Percentiles rank a stretch among this genome's conserved stretches.
These are phyloP conservation scores for Hypoxylon sp. DNA, from an alignment of 2,329 filamentous ascomycete genomes.

Conservation along the genomic window DNA sequence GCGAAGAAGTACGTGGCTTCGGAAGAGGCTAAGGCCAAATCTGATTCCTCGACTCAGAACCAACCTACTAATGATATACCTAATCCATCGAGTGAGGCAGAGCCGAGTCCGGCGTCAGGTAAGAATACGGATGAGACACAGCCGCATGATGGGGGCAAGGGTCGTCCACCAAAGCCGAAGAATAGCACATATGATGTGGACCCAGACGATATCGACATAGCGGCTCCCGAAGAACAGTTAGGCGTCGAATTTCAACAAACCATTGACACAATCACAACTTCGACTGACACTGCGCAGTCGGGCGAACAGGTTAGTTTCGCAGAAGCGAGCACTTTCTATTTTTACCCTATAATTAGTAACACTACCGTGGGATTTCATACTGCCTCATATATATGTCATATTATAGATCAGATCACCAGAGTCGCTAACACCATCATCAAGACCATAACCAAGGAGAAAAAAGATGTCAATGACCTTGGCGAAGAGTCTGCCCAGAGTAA, in stretches of 20 bases:
- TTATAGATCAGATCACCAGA: not conserved
- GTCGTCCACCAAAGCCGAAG: constrained; percentile 31
- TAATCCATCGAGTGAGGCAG: constrained; percentile 7
- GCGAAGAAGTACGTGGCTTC: constrained; percentile 60
- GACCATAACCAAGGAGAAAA: constrained; percentile 10
- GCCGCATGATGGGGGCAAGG: constrained; percentile 2
- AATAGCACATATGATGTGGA: constrained; percentile 43
- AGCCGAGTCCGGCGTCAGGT: not conserved
- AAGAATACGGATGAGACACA: constrained; percentile 6
- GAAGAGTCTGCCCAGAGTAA: constrained; percentile 37
- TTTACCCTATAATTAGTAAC: not conserved
- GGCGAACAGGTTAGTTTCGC: constrained; percentile 12
- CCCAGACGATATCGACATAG: constrained; percentile 62
- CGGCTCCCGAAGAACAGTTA: constrained; percentile 52
- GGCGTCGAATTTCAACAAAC: constrained; percentile 40
- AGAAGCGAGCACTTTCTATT: constrained; percentile 19
- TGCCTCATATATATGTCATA: not conserved
- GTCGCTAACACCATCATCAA: constrained; percentile 17
- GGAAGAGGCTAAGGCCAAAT: constrained; percentile 42
- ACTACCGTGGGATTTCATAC: not conserved
- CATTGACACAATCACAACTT: constrained; percentile 23
- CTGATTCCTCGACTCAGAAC: not conserved
- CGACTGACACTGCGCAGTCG: constrained; percentile 16
- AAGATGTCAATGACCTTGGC: constrained; percentile 3
- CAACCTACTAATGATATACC: not conserved